Evolutionary conservation across 306 rosid species (phyloP).

Genomic region (Casuarina glauca): DNA sequence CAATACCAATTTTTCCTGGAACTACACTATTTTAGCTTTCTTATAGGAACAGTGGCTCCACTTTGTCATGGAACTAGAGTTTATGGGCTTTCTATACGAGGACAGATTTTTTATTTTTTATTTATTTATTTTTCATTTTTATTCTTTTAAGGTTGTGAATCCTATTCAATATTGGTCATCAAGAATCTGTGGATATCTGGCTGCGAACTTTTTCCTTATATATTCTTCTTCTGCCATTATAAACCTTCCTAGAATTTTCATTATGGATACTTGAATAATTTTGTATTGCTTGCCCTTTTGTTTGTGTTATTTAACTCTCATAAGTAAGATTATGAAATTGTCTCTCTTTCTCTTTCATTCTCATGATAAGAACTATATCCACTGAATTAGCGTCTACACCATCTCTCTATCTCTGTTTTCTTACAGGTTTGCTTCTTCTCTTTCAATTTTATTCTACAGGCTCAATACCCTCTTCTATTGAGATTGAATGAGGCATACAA

Average conservation of each 20-base stretch:
- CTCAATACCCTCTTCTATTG: constrained; percentile 59
- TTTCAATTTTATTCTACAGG: constrained; percentile 40
- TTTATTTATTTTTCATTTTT: too few species aligned
- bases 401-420: neutral
- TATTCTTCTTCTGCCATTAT: neutral
- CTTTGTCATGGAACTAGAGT: too few species aligned
- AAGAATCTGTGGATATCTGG: neutral
- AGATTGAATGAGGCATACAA: constrained; percentile 62
- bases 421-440: constrained; percentile 10
- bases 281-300: neutral
- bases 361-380: neutral
- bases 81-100: too few species aligned
- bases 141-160: too few species aligned
- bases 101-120: too few species aligned
- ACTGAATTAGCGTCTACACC: neutral
- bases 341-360: neutral
- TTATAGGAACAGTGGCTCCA: too few species aligned
- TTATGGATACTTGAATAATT: neutral
- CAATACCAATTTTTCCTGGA: neutral
- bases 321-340: neutral
- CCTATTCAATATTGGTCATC: neutral
- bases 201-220: neutral
- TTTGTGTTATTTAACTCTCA: neutral
- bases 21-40: too few species aligned
- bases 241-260: neutral